Evolutionary conservation across 2,329 filamentous ascomycete genomes (phyloP).

Genomic region (Pseudogymnoascus sp.): DNA sequence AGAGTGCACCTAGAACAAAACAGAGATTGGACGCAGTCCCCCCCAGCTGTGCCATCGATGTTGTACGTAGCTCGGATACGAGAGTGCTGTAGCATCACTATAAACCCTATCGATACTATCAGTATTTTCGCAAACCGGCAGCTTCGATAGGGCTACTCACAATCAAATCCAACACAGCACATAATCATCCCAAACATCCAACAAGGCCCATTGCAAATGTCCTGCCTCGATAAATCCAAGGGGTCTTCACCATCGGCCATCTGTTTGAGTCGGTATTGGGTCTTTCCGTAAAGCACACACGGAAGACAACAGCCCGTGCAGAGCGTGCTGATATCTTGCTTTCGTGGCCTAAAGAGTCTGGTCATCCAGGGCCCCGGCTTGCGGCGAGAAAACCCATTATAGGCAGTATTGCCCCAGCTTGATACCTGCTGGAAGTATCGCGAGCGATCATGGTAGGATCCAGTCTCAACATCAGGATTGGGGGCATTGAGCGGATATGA

Average conservation of each 20-base stretch:
- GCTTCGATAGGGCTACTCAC: conserved; percentile 4
- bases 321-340: conserved; percentile 29
- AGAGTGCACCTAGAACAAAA: conserved; percentile 36
- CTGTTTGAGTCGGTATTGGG: conserved; percentile 34
- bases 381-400: background rate
- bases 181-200: conserved; percentile 26
- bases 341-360: conserved; percentile 31
- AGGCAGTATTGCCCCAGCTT: background rate
- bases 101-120: background rate
- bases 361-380: conserved; percentile 26
- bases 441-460: background rate
- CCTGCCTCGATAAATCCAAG: conserved; percentile 31
- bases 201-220: conserved; percentile 33
- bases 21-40: conserved; percentile 30
- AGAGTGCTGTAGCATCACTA: conserved; percentile 31
- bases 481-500: background rate
- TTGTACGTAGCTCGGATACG: conserved; percentile 36
- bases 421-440: conserved; percentile 1
- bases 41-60: conserved; percentile 30
- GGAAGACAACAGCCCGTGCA: conserved; percentile 34
- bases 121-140: background rate
- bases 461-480: background rate
- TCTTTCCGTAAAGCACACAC: conserved; percentile 36
- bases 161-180: conserved; percentile 18
- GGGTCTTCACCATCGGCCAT: conserved; percentile 32